Conservation (phyloP, 2,329 filamentous ascomycete species). For the Fusarium palustre region DNA sequence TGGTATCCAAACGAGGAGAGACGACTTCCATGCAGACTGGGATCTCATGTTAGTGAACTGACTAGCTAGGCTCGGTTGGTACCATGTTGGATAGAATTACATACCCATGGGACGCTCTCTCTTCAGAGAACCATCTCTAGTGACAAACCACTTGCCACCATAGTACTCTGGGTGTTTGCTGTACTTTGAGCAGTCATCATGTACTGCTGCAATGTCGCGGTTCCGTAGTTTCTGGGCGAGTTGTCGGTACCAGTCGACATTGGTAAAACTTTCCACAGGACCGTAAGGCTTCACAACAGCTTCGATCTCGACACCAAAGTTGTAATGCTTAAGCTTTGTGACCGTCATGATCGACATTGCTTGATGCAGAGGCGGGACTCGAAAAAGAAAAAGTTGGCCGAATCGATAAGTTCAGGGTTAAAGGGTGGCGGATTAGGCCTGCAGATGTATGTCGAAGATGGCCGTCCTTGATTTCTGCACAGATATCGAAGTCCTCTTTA, state of each 20-base stretch:
- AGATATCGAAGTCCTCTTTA: background rate
- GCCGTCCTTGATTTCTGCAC: slow-evolving; percentile 10
- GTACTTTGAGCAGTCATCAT: slow-evolving; percentile 54
- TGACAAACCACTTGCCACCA: slow-evolving; percentile 57
- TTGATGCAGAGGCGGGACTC: slow-evolving; percentile 3
- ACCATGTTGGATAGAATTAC: slow-evolving; percentile 19
- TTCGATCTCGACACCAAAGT: slow-evolving; percentile 57
- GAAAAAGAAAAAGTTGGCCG: slow-evolving; percentile 23
- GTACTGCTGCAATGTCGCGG: slow-evolving; percentile 53
- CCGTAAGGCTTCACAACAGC: slow-evolving; percentile 54
- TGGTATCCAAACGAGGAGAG: slow-evolving; percentile 54
- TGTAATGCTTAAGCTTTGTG: slow-evolving; percentile 52
- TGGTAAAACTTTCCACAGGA: slow-evolving; percentile 52
- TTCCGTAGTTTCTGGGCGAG: slow-evolving; percentile 55
- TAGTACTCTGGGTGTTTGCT: slow-evolving; percentile 58
- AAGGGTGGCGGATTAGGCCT: slow-evolving; percentile 19
- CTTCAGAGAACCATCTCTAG: slow-evolving; percentile 55
- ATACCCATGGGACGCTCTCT: slow-evolving; percentile 52
- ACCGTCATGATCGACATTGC: slow-evolving; percentile 16
- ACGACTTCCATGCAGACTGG: slow-evolving; percentile 58
- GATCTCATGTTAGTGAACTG: slow-evolving; percentile 21
- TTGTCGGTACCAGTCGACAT: slow-evolving; percentile 56
- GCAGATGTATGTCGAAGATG: slow-evolving; percentile 26
- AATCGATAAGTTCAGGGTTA: background rate
- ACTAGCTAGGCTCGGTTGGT: slow-evolving; percentile 1